phyloP scores from a whole-genome alignment of 164 flowering plant species.

The Malania oleifera region DNA sequence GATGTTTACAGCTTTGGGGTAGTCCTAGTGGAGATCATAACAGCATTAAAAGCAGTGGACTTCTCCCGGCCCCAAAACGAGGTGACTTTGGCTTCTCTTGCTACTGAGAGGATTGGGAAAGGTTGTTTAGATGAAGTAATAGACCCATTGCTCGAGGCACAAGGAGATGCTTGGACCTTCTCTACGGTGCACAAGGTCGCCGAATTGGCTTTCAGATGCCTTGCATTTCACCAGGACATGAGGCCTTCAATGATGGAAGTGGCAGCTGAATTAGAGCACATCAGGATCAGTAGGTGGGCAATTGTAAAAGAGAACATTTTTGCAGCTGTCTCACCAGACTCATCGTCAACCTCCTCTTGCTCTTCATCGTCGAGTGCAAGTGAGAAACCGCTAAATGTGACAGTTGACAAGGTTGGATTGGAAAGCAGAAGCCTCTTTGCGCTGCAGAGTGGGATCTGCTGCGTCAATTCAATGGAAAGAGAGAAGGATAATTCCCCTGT shows the following conservation, averaged over 20 bases:
- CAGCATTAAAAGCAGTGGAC: conserved; percentile 70
- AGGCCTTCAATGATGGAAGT: conserved; percentile 95
- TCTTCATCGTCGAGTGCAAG: conserved; percentile 35
- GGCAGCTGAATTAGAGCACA: conserved; percentile 63
- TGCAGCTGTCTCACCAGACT: conserved; percentile 21
- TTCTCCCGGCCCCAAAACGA: conserved; percentile 54
- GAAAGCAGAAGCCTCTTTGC: conserved; percentile 16
- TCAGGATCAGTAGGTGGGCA: conserved; percentile 34
- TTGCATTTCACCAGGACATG: conserved; percentile 76
- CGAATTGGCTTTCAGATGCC: conserved; percentile 84
- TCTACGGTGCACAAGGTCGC: conserved; percentile 64
- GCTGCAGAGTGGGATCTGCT: conserved; percentile 2
- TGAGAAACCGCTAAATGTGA: conserved; percentile 26
- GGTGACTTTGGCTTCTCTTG: conserved; percentile 74
- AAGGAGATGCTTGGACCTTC: conserved; percentile 47
- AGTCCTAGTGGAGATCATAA: conserved; percentile 81
- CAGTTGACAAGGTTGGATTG: conserved; percentile 15
- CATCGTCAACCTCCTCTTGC: conserved; percentile 20
- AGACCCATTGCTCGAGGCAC: conserved; percentile 56
- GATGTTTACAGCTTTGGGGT: conserved; percentile 98
- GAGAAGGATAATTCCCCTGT: conserved; percentile 36
- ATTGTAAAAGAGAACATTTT: conserved; percentile 21
- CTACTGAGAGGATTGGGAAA: conserved; percentile 57
- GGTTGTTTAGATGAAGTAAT: conserved; percentile 66
- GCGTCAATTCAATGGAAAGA: conserved; percentile 19